phyloP scores from a whole-genome alignment of 2,329 filamentous ascomycete species.

The Neopestalotiopsis clavispora region DNA sequence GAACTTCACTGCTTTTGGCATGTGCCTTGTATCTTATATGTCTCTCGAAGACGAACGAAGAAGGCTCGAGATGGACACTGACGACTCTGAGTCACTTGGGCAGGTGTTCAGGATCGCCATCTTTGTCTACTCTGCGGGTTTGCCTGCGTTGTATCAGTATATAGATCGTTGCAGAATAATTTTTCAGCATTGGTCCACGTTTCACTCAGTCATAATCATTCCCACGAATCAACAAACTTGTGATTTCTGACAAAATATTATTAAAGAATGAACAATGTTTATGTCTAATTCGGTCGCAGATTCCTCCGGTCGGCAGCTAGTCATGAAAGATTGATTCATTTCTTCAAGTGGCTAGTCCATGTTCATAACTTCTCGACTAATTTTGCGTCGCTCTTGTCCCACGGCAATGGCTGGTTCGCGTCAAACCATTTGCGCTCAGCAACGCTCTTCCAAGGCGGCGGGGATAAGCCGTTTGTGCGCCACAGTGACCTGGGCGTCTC shows the following conservation, averaged over 20 bases:
- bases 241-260: not conserved
- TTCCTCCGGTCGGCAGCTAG: not conserved
- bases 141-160: constrained; percentile 14
- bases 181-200: not conserved
- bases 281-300: not conserved
- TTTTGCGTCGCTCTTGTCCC: not conserved
- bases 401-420: not conserved
- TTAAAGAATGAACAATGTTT: not conserved
- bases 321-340: no score
- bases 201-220: not conserved
- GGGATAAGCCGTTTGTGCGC: constrained; percentile 46
- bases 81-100: constrained; percentile 10
- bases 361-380: not conserved
- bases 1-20: not conserved
- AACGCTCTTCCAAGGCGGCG: constrained; percentile 40
- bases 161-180: constrained; percentile 13
- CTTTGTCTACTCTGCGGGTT: not conserved
- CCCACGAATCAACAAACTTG: not conserved
- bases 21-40: constrained; percentile 10
- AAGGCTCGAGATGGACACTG: not conserved
- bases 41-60: not conserved
- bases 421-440: constrained; percentile 40
- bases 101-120: constrained; percentile 3
- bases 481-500: constrained; percentile 49
- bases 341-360: no score